phyloP scores from a whole-genome alignment of 2,329 filamentous ascomycete genomes.

The Exophiala oligosperma region DNA sequence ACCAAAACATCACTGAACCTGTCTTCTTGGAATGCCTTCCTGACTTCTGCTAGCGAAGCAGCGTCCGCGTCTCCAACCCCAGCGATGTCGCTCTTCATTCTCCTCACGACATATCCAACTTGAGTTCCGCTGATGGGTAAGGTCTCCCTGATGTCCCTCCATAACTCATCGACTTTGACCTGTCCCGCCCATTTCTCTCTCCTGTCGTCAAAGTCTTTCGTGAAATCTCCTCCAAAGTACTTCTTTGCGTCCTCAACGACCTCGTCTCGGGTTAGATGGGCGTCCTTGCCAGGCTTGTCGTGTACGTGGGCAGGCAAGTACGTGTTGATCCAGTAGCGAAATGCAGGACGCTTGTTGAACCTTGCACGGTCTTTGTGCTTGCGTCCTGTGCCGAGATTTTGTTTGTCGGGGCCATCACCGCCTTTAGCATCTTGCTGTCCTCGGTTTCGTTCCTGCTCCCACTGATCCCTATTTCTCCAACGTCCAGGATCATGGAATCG shows the following conservation, averaged over 20 bases:
- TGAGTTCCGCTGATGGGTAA: not conserved
- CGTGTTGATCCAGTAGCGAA: conserved; percentile 2
- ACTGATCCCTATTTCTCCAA: not conserved
- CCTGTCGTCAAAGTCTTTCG: not conserved
- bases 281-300: not conserved
- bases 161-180: not conserved
- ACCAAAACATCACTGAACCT: not conserved
- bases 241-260: conserved; percentile 8
- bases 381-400: not conserved
- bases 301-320: not conserved
- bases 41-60: not conserved
- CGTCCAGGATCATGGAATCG: conserved; percentile 3
- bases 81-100: conserved; percentile 2
- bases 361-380: not conserved
- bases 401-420: not conserved
- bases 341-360: not conserved
- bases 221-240: conserved; percentile 11
- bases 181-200: not conserved
- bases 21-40: not conserved
- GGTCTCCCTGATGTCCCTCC: not conserved
- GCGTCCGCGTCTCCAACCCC: not conserved
- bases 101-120: conserved; percentile 2
- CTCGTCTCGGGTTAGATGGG: not conserved
- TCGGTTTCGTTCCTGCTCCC: not conserved
- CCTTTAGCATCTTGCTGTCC: not conserved